phyloP scores from a whole-genome alignment of 371 early-diverging fungal genomes.

The Mycotypha africana region DNA sequence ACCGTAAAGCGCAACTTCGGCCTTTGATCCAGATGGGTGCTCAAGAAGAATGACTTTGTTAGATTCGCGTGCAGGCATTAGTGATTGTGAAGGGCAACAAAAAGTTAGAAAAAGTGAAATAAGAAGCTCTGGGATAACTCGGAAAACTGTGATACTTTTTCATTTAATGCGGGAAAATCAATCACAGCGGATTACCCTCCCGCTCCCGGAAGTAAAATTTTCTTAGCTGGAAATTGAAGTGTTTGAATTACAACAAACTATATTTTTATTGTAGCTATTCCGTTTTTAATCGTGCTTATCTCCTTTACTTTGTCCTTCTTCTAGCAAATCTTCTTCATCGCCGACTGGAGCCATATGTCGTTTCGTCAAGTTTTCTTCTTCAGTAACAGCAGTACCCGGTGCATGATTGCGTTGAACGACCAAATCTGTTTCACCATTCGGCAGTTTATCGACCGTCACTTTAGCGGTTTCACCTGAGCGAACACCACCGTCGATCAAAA shows the following conservation, averaged over 20 bases:
- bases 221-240: too few species aligned
- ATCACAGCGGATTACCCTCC: too few species aligned
- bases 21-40: conserved; percentile 48
- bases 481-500: conserved; percentile 74
- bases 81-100: conserved; percentile 3
- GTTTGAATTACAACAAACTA: too few species aligned
- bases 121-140: too few species aligned
- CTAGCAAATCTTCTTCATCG: conserved; percentile 28
- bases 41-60: conserved; percentile 28
- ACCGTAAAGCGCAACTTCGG: conserved; percentile 60
- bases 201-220: too few species aligned
- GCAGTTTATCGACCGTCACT: conserved; percentile 21
- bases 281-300: too few species aligned
- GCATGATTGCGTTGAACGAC: conserved; percentile 35
- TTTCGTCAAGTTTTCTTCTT: conserved; percentile 14
- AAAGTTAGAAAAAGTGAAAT: conserved; percentile 10
- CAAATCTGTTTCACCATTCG: conserved; percentile 31
- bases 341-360: conserved; percentile 39
- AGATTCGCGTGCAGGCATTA: conserved; percentile 39
- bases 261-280: too few species aligned
- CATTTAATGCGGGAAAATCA: too few species aligned
- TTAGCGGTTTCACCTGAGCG: conserved; percentile 60
- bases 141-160: too few species aligned
- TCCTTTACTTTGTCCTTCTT: conserved; percentile 2
- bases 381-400: conserved; percentile 14